These are phyloP conservation scores for Coniochaeta ligniaria DNA, from an alignment of 2,329 filamentous ascomycete species.

Conservation along the genomic window DNA sequence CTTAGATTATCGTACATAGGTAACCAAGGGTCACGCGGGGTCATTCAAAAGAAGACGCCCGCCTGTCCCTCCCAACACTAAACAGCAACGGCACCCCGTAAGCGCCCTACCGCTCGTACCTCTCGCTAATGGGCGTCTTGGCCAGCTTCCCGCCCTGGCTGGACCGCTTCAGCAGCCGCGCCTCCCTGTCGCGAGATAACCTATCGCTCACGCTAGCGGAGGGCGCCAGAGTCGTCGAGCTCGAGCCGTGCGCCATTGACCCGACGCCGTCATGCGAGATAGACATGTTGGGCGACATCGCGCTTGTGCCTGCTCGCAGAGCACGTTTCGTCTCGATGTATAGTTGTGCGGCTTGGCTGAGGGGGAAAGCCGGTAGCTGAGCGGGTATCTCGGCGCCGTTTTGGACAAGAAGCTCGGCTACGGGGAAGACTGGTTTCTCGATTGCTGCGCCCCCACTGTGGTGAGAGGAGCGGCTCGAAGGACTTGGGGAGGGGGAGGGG, in stretches of 20 bases:
- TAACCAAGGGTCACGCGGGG: neutral
- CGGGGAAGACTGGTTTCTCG: constrained; percentile 63
- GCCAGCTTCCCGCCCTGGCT: constrained; percentile 70
- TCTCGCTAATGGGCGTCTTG: constrained; percentile 56
- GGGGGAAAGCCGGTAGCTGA: constrained; percentile 70
- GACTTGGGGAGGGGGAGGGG: constrained; percentile 30
- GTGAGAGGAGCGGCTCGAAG: neutral
- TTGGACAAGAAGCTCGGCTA: constrained; percentile 86
- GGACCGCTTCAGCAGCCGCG: constrained; percentile 68
- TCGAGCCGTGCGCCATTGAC: constrained; percentile 42
- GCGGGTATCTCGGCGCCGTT: constrained; percentile 86
- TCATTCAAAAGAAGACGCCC: neutral
- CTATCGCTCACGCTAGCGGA: constrained; percentile 29
- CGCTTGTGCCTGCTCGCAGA: constrained; percentile 31
- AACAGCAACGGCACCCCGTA: constrained; percentile 1
- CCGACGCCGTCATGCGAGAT: constrained; percentile 50
- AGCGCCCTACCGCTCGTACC: constrained; percentile 34
- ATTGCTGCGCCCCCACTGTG: constrained; percentile 13
- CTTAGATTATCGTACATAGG: neutral
- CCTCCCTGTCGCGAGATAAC: constrained; percentile 56
- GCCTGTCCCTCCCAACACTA: neutral
- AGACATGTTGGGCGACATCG: constrained; percentile 7
- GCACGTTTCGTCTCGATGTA: constrained; percentile 77
- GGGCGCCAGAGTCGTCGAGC: constrained; percentile 22
- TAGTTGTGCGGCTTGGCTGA: constrained; percentile 70